These are phyloP conservation scores for Yarrowia sp. DNA, from an alignment of 805 yeast species.

Conservation along the genomic window DNA sequence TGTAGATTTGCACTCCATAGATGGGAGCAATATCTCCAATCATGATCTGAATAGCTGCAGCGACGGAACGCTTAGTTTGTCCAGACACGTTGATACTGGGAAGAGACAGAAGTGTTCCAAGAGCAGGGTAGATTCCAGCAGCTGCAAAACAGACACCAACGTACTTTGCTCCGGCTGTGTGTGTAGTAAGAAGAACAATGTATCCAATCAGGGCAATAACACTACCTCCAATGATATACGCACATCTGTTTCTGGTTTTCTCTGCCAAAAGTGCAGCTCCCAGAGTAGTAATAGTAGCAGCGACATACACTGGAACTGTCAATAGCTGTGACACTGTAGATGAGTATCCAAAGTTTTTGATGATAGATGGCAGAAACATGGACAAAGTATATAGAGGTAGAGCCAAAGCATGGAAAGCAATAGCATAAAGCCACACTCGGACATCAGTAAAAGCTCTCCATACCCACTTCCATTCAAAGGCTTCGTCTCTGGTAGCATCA, in stretches of 20 bases:
- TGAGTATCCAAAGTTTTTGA: slow-evolving; percentile 46
- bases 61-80: slow-evolving; percentile 7
- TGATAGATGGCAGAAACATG: slow-evolving; percentile 48
- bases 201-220: slow-evolving; percentile 42
- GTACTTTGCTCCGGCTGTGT: neutral
- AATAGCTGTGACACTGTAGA: slow-evolving; percentile 45
- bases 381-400: slow-evolving; percentile 35
- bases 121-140: slow-evolving; percentile 16
- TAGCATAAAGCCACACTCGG: neutral
- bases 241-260: slow-evolving; percentile 34
- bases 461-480: slow-evolving; percentile 11
- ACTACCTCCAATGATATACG: slow-evolving; percentile 40
- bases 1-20: slow-evolving; percentile 13
- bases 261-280: slow-evolving; percentile 11
- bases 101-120: neutral
- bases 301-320: slow-evolving; percentile 47
- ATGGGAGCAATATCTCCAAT: slow-evolving; percentile 20
- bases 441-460: neutral
- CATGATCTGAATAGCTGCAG: slow-evolving; percentile 16
- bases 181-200: neutral
- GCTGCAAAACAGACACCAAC: slow-evolving; percentile 14
- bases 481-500: slow-evolving; percentile 38
- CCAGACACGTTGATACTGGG: slow-evolving; percentile 18
- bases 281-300: slow-evolving; percentile 38
- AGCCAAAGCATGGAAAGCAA: slow-evolving; percentile 4